Conservation (phyloP, 306 rosid genomes). For the Castanea sativa region DNA sequence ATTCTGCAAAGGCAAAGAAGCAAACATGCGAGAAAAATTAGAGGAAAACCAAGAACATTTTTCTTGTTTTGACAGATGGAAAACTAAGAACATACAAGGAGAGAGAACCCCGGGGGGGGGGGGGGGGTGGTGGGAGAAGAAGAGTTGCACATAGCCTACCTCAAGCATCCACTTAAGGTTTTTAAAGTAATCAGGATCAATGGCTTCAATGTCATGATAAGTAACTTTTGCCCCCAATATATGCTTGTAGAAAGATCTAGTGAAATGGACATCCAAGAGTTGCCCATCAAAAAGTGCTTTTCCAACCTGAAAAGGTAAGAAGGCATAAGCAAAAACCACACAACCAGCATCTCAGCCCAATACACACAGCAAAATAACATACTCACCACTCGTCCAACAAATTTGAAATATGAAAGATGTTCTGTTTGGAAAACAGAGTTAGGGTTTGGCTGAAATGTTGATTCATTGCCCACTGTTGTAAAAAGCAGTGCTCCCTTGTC, state of each 20-base stretch:
- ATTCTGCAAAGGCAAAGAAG: slow-evolving; percentile 52
- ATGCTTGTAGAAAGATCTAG: slow-evolving; percentile 96
- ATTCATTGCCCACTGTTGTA: slow-evolving; percentile 94
- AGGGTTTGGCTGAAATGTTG: slow-evolving; percentile 96
- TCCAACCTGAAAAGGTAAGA: slow-evolving; percentile 66
- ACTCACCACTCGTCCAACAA: slow-evolving; percentile 99
- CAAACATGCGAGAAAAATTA: background rate
- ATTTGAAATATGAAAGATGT: slow-evolving; percentile 95
- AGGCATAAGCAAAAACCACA: slow-evolving; percentile 24
- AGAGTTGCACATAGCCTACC: slow-evolving; percentile 42
- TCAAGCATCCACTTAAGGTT: slow-evolving; percentile 97
- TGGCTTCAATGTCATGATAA: slow-evolving; percentile 97
- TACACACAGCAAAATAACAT: slow-evolving; percentile 19
- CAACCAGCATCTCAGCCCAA: slow-evolving; percentile 8
- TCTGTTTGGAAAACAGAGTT: slow-evolving; percentile 96
- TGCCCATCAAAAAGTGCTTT: slow-evolving; percentile 95
- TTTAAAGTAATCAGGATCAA: slow-evolving; percentile 87
- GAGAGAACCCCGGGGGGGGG: background rate
- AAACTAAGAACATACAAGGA: slow-evolving; percentile 12
- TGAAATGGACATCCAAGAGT: slow-evolving; percentile 95
- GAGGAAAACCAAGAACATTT: slow-evolving; percentile 8
- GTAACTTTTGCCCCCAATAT: slow-evolving; percentile 88
- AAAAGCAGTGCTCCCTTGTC: slow-evolving; percentile 95
- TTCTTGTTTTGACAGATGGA: background rate
- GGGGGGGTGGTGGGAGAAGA: background rate